Percentiles rank a stretch among this genome's conserved stretches.
Evolutionary conservation across 1,139 yeast species (phyloP).

Genomic region (Pichia sp.): DNA sequence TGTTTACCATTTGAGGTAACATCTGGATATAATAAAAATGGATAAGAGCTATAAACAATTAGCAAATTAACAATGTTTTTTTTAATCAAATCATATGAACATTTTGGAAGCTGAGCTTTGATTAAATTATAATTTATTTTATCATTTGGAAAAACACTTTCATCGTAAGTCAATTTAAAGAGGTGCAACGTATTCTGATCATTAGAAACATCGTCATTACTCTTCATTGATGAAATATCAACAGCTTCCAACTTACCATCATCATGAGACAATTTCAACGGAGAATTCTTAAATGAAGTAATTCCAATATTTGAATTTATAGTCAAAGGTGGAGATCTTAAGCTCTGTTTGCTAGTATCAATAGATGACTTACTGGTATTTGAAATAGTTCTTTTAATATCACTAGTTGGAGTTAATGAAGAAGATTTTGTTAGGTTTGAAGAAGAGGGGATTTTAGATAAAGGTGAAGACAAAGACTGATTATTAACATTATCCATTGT

Average conservation of each 20-base stretch:
- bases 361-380: not conserved
- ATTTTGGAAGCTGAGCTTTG: constrained; percentile 1
- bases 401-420: not conserved
- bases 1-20: not conserved
- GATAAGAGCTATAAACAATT: constrained; percentile 20
- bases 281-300: not conserved
- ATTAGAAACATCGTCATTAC: not conserved
- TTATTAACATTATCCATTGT: not conserved
- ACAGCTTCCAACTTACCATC: not conserved
- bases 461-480: not conserved
- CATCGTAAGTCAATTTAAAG: not conserved
- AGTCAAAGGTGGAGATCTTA: not conserved
- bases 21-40: constrained; percentile 21
- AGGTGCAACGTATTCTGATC: not conserved
- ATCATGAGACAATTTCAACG: not conserved
- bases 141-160: not conserved
- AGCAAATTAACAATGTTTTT: constrained; percentile 22
- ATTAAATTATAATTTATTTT: not conserved
- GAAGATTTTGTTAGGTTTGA: constrained; percentile 3
- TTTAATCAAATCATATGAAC: constrained; percentile 2
- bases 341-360: not conserved
- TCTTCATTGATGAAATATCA: not conserved
- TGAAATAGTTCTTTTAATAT: not conserved
- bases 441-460: constrained; percentile 4
- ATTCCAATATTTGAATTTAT: not conserved